These are phyloP conservation scores for Albatrellus ellisii DNA, from an alignment of 768 basidiomycete species.

Conservation along the genomic window DNA sequence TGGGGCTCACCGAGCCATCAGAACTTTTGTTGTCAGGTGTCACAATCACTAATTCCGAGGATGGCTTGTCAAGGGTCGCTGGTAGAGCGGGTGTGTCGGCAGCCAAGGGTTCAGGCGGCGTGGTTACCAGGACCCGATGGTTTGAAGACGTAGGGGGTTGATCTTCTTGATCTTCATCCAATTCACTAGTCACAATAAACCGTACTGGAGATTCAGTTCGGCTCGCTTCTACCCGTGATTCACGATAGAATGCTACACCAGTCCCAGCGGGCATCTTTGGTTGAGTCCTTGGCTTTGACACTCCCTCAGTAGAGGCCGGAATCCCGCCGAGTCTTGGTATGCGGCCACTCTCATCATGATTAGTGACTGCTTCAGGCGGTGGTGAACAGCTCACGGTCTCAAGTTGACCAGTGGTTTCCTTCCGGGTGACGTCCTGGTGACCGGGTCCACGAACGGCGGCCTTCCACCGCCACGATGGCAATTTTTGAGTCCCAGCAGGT, in stretches of 20 bases:
- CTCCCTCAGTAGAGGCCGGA: too few species aligned
- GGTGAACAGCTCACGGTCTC: constrained; percentile 56
- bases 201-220: constrained; percentile 41
- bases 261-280: constrained; percentile 65
- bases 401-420: constrained; percentile 21
- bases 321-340: constrained; percentile 22
- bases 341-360: constrained; percentile 12
- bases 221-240: constrained; percentile 38
- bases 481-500: background rate
- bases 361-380: constrained; percentile 36
- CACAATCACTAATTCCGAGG: constrained; percentile 18
- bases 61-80: constrained; percentile 14
- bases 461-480: constrained; percentile 23
- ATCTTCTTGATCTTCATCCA: constrained; percentile 28
- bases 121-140: constrained; percentile 1
- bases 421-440: constrained; percentile 9
- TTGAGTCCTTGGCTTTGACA: constrained; percentile 35
- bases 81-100: constrained; percentile 3
- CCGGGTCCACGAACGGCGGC: constrained; percentile 15
- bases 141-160: constrained; percentile 2
- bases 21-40: constrained; percentile 37
- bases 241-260: constrained; percentile 61
- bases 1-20: constrained; percentile 40
- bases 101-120: constrained; percentile 1
- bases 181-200: constrained; percentile 71